phyloP scores from a whole-genome alignment of 495 filamentous ascomycete species.

The Astrocystis sublimbata region DNA sequence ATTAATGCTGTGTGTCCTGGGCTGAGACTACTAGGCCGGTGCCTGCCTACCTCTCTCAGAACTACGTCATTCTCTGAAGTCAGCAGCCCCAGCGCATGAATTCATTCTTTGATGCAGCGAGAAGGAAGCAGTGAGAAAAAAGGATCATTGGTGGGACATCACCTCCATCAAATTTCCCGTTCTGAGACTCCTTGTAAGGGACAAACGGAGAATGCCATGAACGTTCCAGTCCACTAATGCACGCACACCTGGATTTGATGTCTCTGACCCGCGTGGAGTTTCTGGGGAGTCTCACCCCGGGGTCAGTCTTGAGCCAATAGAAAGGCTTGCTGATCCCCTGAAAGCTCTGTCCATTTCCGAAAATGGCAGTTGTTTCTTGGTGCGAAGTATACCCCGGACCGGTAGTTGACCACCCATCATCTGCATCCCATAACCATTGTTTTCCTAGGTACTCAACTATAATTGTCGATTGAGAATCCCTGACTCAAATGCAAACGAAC shows the following conservation, averaged over 20 bases:
- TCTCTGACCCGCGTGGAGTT: background rate
- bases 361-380: background rate
- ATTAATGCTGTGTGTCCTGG: too few species aligned
- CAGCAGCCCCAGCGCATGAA: too few species aligned
- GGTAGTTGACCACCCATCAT: background rate
- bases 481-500: too few species aligned
- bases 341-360: background rate
- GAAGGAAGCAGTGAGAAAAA: too few species aligned
- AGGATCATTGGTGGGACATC: background rate
- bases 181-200: background rate
- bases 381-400: too few species aligned
- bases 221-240: slow-evolving; percentile 2
- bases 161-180: background rate
- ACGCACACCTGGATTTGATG: background rate
- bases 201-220: background rate
- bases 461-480: too few species aligned
- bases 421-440: too few species aligned
- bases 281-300: slow-evolving; percentile 19
- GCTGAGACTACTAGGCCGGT: too few species aligned
- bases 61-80: too few species aligned
- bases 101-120: too few species aligned
- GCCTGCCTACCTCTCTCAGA: too few species aligned
- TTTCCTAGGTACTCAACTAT: too few species aligned
- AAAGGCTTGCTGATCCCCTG: background rate
- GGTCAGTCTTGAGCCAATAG: slow-evolving; percentile 25